Evolutionary conservation across 257 asterid species (phyloP).

Genomic region (Jacaranda mimosifolia): DNA sequence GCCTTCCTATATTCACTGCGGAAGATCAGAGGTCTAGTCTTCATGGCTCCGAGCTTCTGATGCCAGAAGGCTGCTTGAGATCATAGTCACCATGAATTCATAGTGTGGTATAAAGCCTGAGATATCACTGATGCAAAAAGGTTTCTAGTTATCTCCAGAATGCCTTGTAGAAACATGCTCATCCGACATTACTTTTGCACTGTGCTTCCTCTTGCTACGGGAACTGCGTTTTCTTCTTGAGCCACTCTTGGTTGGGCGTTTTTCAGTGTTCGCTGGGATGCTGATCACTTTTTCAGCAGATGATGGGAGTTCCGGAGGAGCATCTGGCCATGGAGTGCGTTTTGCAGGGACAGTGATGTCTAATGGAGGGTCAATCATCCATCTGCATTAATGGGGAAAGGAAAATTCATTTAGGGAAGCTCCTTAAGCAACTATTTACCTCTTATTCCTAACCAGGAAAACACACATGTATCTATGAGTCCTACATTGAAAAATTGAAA

Average conservation of each 20-base stretch:
- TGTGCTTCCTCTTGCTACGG: slow-evolving; percentile 70
- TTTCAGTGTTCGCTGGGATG: slow-evolving; percentile 56
- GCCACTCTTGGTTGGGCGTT: slow-evolving; percentile 59
- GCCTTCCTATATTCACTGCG: slow-evolving; percentile 50
- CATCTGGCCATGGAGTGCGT: slow-evolving; percentile 98
- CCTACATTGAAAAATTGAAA: neutral
- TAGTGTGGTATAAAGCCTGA: slow-evolving; percentile 40
- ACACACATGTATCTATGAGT: neutral
- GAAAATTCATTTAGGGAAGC: slow-evolving; percentile 8
- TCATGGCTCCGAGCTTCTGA: slow-evolving; percentile 30
- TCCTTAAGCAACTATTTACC: slow-evolving; percentile 5
- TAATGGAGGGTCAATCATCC: slow-evolving; percentile 90
- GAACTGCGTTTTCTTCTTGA: slow-evolving; percentile 78
- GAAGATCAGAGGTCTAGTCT: slow-evolving; percentile 35
- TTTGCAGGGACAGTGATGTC: slow-evolving; percentile 89
- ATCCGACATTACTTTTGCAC: slow-evolving; percentile 51
- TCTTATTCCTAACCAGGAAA: too few relatives aligned
- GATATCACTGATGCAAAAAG: slow-evolving; percentile 3
- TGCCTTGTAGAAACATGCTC: slow-evolving; percentile 56
- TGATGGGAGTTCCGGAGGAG: slow-evolving; percentile 86
- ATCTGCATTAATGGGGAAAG: slow-evolving; percentile 49
- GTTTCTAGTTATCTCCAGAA: slow-evolving; percentile 52
- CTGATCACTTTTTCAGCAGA: slow-evolving; percentile 49
- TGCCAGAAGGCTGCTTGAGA: slow-evolving; percentile 28
- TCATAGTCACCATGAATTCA: slow-evolving; percentile 41